Evolutionary conservation across 495 filamentous ascomycete genomes (phyloP), one percentile per base, ranked within the genome.

Genomic region (Hyaloscypha hepaticicola): DNA sequence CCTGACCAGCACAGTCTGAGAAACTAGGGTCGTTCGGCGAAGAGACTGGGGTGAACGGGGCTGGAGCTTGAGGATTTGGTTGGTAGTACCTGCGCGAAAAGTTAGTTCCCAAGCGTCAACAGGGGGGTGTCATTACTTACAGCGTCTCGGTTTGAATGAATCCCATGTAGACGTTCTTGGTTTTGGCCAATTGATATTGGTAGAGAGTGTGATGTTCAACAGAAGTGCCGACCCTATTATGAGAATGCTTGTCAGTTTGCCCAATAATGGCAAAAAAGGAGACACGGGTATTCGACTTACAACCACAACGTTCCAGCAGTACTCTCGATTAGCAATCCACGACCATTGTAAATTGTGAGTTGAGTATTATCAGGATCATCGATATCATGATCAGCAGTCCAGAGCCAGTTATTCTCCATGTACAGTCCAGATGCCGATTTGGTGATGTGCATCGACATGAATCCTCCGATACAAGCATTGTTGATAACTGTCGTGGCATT

Each of bases 141-240:
- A 88, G 90, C 1, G 92, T 92, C 75, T 96, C 92, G 8, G 92
- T 92, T 69, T 96, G 92, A 70, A 94, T 87, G 73, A 89, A 84
- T 22, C 88, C 88, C 73, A 85, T 87, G 71, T 87, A 88, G 58
- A 94, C 78, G 66, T 90, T 87, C 68, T 83, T 77, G 5, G 90
- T 89, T 53, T 82, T 83, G 56, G 80, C 76, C 66, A 95, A 78
- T 64, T 95, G 89, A 79, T 94, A 96, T 72, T 96, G 90, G 72
- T 92, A 93, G 1, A 96, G 80, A 5, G 82, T 77, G 73, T 87
- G 84, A 75, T 96, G 92, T 75, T 96, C 92, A 5, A 87, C 86
- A 0, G 82, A 82, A 0, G 91, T 93, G 55, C 90, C 92, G 51
- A 85, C 84, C 3, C 88, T 79, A 81, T 85, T 79, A n/a, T n/a